Evolutionary conservation across 208 protist species (phyloP), one percentile per base, ranked within the genome.

Genomic region (Leishmania guyanensis): DNA sequence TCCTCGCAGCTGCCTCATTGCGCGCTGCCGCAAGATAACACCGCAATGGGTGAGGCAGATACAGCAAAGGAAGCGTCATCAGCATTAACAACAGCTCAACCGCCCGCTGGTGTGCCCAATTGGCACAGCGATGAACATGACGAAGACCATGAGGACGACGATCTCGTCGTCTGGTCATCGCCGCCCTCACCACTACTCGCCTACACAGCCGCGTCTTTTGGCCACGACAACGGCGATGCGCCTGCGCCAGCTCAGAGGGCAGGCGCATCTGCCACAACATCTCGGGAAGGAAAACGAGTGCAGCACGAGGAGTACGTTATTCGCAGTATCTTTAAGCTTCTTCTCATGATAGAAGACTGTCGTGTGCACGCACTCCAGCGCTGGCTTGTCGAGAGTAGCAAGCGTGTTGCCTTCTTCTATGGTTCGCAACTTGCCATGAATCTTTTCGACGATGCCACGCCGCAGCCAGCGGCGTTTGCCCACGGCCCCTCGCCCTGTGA

Each of bases 311-410:
- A 86, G 54, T 82, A 86, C 51, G 78, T 79, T 36, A 29, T 79
- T 5, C 82, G 82, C 10, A 75, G 82, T 26, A 17, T 86, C 29
- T 86, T 80, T n/a, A 86, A 82, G 74, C 66, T 86, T 17, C 82
- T 86, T 22, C 78, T 73, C 22, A 85, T 85, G 78, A n/a, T 77
- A 8, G 85, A 87, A 58, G 77, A 84, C 60, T 84, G 79, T n/a
- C 77, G 76, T 0, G 53, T 82, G 10, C 69, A 86, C 64, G 64
- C 39, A 14, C 56, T 88, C 39, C 80, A 83, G 36, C 72, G 74
- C 65, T 79, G 75, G 72, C 36, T 89, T 22, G 60, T 86, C 51
- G 82, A 83, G 77, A 68, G 68, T 6, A 79, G 77, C 8, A 76
- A 79, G 77, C 69, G 71, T 29, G 65, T 85, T 26, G 73, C 77